Base-by-base conservation (phyloP, 2,329 filamentous ascomycete genomes). In the Sphaerostilbella broomeana region DNA sequence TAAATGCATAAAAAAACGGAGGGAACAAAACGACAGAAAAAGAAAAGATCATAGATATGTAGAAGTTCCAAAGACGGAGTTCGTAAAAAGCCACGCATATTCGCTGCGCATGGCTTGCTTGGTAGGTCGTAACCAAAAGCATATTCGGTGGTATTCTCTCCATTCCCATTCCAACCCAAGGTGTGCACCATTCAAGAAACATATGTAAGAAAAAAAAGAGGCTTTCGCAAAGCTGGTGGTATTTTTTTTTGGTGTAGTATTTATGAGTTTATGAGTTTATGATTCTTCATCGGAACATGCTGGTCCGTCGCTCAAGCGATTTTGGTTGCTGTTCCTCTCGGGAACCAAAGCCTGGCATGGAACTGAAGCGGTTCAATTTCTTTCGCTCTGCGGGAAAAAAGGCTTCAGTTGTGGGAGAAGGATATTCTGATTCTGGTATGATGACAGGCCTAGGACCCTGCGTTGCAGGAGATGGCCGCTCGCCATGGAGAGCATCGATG, bases 361-460 rank as follows among this genome's bases (percentile, higher is more conserved):
- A 70, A 44, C 70, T 74, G 60, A 75, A 70, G 36, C 74, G 65
- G 61, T 73, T 72, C 51, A 73, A 47, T 42, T 65, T 63, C 65
- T 74, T 76, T 48, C 70, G 67, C 47, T 61, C 57, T 25, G 27
- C 55, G n/a, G n/a, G n/a, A n/a, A n/a, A n/a, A 44, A 26, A 51
- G 43, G 16, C 51, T 43, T 37, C 59, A 46, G 42, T 60, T 51
- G 34, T 57, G 28, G 26, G 47, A 38, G 33, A 51, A 35, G 26
- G 43, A n/a, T n/a, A n/a, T n/a, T n/a, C n/a, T 18, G 31, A 50
- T 11, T 40, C 35, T 16, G 51, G 44, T 35, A 38, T 42, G 19
- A 45, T 45, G 49, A 32, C 51, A 22, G 51, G 50, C 51, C 48
- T 46, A 45, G 47, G 53, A 45, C 19, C 21, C 28, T 31, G 12